These are phyloP conservation scores for Penicillium griseofulvum DNA, from an alignment of 2,329 filamentous ascomycete genomes.

Conservation along the genomic window DNA sequence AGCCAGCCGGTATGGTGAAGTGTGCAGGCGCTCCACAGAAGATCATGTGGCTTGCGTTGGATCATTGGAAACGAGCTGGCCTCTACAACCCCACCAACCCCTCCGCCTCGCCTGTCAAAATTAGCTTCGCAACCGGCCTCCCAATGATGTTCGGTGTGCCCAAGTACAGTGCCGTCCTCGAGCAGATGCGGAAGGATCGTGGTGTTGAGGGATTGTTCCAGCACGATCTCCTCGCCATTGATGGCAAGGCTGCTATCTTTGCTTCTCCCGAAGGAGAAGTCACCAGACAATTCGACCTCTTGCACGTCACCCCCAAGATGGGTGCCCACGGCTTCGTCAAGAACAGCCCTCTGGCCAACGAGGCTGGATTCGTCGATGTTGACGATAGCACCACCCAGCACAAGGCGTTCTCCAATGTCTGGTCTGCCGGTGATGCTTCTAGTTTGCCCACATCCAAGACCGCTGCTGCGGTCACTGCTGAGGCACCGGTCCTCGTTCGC, in stretches of 20 bases:
- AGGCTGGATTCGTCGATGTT: slow-evolving; percentile 58
- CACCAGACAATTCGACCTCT: slow-evolving; percentile 51
- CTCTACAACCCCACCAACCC: slow-evolving; percentile 48
- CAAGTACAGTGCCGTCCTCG: slow-evolving; percentile 57
- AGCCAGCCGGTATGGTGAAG: slow-evolving; percentile 58
- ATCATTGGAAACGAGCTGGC: slow-evolving; percentile 57
- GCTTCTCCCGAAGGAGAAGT: slow-evolving; percentile 47
- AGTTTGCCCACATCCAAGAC: slow-evolving; percentile 60
- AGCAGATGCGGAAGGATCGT: slow-evolving; percentile 53
- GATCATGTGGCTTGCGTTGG: slow-evolving; percentile 61
- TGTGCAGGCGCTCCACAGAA: slow-evolving; percentile 63
- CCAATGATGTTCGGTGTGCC: slow-evolving; percentile 60
- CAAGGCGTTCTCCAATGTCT: slow-evolving; percentile 56
- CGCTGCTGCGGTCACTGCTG: slow-evolving; percentile 52
- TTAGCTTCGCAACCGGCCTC: slow-evolving; percentile 56
- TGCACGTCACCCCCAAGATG: slow-evolving; percentile 61
- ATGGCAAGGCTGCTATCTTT: slow-evolving; percentile 56
- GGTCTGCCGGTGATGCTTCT: slow-evolving; percentile 60
- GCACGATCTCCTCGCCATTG: slow-evolving; percentile 55
- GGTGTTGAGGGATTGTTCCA: slow-evolving; percentile 59
- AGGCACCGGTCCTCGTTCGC: slow-evolving; percentile 52
- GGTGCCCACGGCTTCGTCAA: slow-evolving; percentile 56
- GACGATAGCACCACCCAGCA: slow-evolving; percentile 54
- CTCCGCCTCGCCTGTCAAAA: slow-evolving; percentile 47
- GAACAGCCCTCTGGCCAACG: slow-evolving; percentile 54